Evolutionary conservation across 139 green algal genomes (phyloP), one percentile per base, ranked within the genome.

Genomic region (Nannochloris sp.): DNA sequence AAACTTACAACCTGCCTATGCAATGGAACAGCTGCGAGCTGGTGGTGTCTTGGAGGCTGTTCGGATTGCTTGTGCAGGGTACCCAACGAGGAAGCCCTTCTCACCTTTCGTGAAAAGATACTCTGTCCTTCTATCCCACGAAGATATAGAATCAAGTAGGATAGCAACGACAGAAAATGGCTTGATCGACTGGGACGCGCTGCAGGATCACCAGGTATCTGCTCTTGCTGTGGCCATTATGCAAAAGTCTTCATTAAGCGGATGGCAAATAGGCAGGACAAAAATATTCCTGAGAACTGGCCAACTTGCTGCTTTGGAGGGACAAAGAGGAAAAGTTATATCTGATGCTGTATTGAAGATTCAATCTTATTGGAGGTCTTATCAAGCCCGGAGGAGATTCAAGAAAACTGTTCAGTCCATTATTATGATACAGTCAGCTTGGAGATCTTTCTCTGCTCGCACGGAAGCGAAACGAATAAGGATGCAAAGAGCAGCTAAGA

Each of bases 31-130:
- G 82, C 87, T 98, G 66, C 13, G 92, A 28, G 95, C 89, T 50
- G 92, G 92, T 26, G 92, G 92, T 37, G 92, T 98, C 66, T 75
- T 98, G 55, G 92, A 98, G 70, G 92, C 93, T 4, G 86, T 96
- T 4, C 82, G 92, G 56, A 95, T 98, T 51, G 84, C 82, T 9
- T 89, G 83, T 29, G 92, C 92, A 65, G 91, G 92, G 46, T 98
- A 91, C 79, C 92, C 92, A 56, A 95, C 91, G 1, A 81, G 92
- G 26, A 84, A 84, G 55, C 61, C 66, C 65, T 82, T 81, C 67
- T 53, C 68, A 37, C 75, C 66, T 1, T 85, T 85, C 62, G 76
- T 59, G 12, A 63, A 73, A 65, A 77, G 78, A 26, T 83, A 81
- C 51, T 51, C 58, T 23, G 55, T 80, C 17, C 51, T 80, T 57